Evolutionary conservation across 2,329 filamentous ascomycete genomes (phyloP).

Genomic region (Colletotrichum sp.): DNA sequence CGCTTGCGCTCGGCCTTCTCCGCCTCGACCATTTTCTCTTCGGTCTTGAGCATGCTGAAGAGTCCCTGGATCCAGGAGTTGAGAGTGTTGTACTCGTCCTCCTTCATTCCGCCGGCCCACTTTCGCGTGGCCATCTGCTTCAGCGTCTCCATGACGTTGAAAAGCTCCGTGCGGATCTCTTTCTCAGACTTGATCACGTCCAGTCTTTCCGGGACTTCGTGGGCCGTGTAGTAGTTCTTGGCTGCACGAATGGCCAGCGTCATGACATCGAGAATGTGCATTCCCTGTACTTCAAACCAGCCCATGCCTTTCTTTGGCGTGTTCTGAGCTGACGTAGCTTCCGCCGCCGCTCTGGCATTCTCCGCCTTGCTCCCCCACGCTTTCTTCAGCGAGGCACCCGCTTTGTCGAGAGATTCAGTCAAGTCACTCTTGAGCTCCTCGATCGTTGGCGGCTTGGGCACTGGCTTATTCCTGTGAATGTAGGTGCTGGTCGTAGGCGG

Average conservation of each 20-base stretch:
- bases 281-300: conserved; percentile 87
- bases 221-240: conserved; percentile 94
- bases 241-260: conserved; percentile 95
- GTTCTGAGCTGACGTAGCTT: not conserved
- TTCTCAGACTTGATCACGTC: conserved; percentile 89
- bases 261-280: conserved; percentile 90
- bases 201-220: conserved; percentile 84
- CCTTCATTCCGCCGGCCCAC: conserved; percentile 82
- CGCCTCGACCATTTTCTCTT: conserved; percentile 77
- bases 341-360: not conserved
- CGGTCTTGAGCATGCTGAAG: conserved; percentile 74
- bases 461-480: conserved; percentile 79
- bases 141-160: conserved; percentile 86
- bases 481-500: conserved; percentile 98
- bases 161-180: conserved; percentile 81
- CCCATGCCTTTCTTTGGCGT: conserved; percentile 54
- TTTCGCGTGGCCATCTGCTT: conserved; percentile 90
- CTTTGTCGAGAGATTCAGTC: conserved; percentile 73
- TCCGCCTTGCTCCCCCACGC: conserved; percentile 44
- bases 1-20: conserved; percentile 73
- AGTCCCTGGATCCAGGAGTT: conserved; percentile 81
- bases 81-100: conserved; percentile 79
- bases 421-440: conserved; percentile 72
- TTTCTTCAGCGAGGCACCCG: conserved; percentile 70
- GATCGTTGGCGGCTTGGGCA: conserved; percentile 85